phyloP scores from a whole-genome alignment of 352 stramenopile genomes.

The Elongisporangium anandrum region DNA sequence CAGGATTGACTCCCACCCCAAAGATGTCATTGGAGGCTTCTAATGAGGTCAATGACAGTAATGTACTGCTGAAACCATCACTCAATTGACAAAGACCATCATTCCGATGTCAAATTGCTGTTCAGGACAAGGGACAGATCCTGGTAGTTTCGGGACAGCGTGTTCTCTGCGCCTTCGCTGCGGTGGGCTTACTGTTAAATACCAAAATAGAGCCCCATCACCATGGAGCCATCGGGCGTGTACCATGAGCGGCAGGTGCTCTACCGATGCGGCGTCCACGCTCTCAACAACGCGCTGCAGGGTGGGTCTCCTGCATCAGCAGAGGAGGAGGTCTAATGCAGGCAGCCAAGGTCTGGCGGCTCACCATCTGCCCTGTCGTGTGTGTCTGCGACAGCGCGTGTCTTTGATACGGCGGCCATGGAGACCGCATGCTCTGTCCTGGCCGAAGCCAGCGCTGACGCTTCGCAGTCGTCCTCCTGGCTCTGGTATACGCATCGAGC shows the following conservation, averaged over 20 bases:
- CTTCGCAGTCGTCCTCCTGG: slow-evolving; percentile 19
- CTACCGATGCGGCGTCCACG: slow-evolving; percentile 74
- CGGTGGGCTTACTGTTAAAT: not conserved
- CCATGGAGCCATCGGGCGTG: slow-evolving; percentile 8
- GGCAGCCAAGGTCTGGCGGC: not conserved
- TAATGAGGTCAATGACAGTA: not conserved
- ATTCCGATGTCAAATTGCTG: not conserved
- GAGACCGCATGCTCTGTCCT: slow-evolving; percentile 45
- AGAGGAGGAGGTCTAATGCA: not conserved
- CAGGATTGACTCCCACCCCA: not conserved
- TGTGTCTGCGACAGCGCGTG: slow-evolving; percentile 20
- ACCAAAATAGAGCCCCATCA: not conserved
- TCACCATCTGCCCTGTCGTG: not conserved
- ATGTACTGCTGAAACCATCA: not conserved
- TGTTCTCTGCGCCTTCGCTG: not conserved
- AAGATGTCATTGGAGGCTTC: not conserved
- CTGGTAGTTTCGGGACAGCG: not conserved
- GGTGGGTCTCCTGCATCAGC: slow-evolving; percentile 14
- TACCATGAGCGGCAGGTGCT: slow-evolving; percentile 77
- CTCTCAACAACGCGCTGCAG: slow-evolving; percentile 80
- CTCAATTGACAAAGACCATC: not conserved
- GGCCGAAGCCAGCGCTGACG: slow-evolving; percentile 1
- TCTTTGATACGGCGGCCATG: slow-evolving; percentile 43
- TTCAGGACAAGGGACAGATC: not conserved
- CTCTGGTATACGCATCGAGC: slow-evolving; percentile 63